Evolutionary conservation across 164 flowering plant species (phyloP).

Genomic region (Dillenia suffruticosa): DNA sequence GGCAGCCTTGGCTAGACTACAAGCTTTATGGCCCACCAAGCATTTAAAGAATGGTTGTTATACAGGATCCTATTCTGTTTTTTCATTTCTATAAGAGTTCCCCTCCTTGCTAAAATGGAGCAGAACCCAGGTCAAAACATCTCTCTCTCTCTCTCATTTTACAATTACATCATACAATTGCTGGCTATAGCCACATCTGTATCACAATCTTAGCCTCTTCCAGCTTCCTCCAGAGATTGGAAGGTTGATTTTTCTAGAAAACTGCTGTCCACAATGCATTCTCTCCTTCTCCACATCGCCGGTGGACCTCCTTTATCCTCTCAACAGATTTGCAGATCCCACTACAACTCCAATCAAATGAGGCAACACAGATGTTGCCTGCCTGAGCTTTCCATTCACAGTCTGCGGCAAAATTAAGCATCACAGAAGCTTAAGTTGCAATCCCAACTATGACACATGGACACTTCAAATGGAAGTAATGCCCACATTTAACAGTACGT

Average conservation of each 20-base stretch:
- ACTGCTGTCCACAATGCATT: conserved; percentile 66
- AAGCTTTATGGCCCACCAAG: conserved; percentile 35
- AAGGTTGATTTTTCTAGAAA: conserved; percentile 31
- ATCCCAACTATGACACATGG: not conserved
- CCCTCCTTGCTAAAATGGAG: conserved; percentile 45
- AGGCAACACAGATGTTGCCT: conserved; percentile 88
- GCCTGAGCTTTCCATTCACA: conserved; percentile 99
- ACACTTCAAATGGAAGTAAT: too few relatives aligned
- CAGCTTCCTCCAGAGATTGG: conserved; percentile 27
- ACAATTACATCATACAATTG: conserved; percentile 28
- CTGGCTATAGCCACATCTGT: conserved; percentile 14
- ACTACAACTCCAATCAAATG: conserved; percentile 96
- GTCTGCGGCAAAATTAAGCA: conserved; percentile 40
- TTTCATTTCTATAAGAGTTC: conserved; percentile 23
- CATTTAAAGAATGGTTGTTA: conserved; percentile 41
- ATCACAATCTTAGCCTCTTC: conserved; percentile 14
- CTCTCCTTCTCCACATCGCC: conserved; percentile 87
- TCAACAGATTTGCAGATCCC: conserved; percentile 89
- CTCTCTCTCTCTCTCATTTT: conserved; percentile 12
- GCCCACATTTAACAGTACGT: too few relatives aligned
- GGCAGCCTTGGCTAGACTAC: conserved; percentile 23
- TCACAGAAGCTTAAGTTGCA: conserved; percentile 6
- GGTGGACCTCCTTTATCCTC: conserved; percentile 88
- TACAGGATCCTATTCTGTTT: conserved; percentile 16
- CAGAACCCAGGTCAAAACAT: conserved; percentile 20